These are phyloP conservation scores for Diutina rugosa DNA, from an alignment of 1,139 yeast genomes.

Conservation along the genomic window DNA sequence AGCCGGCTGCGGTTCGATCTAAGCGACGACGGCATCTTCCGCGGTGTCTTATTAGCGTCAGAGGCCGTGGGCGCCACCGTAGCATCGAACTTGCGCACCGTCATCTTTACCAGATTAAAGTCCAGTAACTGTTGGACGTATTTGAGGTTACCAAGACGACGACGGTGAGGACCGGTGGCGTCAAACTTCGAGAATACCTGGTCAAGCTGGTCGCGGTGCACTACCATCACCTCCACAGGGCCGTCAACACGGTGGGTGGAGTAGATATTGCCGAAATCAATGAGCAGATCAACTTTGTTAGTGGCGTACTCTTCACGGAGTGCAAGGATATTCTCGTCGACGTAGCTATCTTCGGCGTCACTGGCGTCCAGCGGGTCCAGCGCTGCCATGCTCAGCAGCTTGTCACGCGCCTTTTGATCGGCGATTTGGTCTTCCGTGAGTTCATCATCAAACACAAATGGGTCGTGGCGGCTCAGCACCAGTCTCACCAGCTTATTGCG, in stretches of 20 bases:
- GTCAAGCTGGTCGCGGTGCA: neutral
- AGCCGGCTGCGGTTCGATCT: neutral
- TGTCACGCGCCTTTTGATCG: slow-evolving; percentile 26
- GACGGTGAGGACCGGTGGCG: neutral
- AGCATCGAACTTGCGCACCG: slow-evolving; percentile 20
- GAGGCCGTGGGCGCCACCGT: neutral
- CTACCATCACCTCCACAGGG: neutral
- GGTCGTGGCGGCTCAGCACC: slow-evolving; percentile 3
- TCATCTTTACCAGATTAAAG: slow-evolving; percentile 20
- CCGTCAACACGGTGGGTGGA: neutral
- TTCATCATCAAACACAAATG: slow-evolving; percentile 27
- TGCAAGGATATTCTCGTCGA: slow-evolving; percentile 23
- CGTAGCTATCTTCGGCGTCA: slow-evolving; percentile 14
- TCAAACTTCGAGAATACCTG: neutral
- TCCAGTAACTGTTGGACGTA: slow-evolving; percentile 28
- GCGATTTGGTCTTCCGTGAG: slow-evolving; percentile 28
- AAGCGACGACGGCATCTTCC: neutral
- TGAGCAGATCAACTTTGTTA: slow-evolving; percentile 8
- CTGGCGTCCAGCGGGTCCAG: neutral
- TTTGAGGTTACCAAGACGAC: slow-evolving; percentile 7
- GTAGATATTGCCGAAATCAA: neutral
- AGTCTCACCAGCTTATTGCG: neutral
- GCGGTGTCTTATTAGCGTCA: neutral
- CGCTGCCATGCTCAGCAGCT: slow-evolving; percentile 8
- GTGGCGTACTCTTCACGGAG: slow-evolving; percentile 21